These are phyloP conservation scores for Pseudogymnoascus sp. DNA, from an alignment of 2,329 filamentous ascomycete species.

Conservation along the genomic window DNA sequence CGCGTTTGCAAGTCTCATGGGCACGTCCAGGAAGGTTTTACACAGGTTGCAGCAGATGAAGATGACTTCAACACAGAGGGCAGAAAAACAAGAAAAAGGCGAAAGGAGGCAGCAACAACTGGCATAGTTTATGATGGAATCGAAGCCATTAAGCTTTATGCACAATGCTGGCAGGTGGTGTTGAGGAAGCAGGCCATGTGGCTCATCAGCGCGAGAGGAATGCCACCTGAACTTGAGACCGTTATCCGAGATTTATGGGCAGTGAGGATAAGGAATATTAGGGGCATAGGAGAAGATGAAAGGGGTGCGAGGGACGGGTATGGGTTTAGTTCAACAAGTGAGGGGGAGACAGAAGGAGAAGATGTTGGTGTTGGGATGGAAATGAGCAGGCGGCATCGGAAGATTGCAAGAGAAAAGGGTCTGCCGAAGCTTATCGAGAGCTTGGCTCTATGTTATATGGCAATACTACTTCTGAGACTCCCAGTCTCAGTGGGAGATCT, in stretches of 20 bases:
- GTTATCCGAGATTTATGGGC: slow-evolving; percentile 82
- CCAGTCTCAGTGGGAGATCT: slow-evolving; percentile 72
- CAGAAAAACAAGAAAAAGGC: slow-evolving; percentile 46
- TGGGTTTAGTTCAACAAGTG: slow-evolving; percentile 23
- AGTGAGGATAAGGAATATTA: slow-evolving; percentile 36
- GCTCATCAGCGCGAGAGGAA: slow-evolving; percentile 48
- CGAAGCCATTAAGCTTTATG: slow-evolving; percentile 67
- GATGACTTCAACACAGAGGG: slow-evolving; percentile 61
- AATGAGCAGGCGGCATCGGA: slow-evolving; percentile 22
- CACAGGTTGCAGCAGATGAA: slow-evolving; percentile 50
- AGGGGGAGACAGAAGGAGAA: slow-evolving; percentile 14
- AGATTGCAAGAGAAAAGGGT: slow-evolving; percentile 23
- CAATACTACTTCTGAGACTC: slow-evolving; percentile 64
- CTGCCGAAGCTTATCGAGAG: slow-evolving; percentile 67
- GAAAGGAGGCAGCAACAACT: slow-evolving; percentile 49
- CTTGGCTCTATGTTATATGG: slow-evolving; percentile 73
- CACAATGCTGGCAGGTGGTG: slow-evolving; percentile 78
- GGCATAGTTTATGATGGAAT: slow-evolving; percentile 55
- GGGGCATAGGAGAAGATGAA: slow-evolving; percentile 27
- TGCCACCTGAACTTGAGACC: slow-evolving; percentile 68
- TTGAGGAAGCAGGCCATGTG: slow-evolving; percentile 74
- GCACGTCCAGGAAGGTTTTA: slow-evolving; percentile 50
- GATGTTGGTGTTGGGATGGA: slow-evolving; percentile 25
- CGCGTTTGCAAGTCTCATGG: slow-evolving; percentile 56
- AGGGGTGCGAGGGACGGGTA: slow-evolving; percentile 23